Percentiles rank a stretch among this genome's conserved stretches.
phyloP scores from a whole-genome alignment of 2,329 filamentous ascomycete genomes.

The Zymoseptoria pseudotritici region DNA sequence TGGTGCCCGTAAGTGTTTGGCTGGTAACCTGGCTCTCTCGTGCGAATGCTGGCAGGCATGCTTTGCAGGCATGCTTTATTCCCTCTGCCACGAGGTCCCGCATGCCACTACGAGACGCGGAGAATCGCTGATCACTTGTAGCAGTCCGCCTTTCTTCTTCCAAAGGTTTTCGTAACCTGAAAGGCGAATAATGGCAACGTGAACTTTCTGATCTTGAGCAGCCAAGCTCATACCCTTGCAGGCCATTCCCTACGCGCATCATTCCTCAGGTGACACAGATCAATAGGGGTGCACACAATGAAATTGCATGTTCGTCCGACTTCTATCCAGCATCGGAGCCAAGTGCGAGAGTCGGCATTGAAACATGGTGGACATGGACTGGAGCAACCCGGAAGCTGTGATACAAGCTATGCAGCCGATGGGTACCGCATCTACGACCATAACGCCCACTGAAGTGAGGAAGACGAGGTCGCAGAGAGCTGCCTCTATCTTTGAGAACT shows the following conservation, averaged over 20 bases:
- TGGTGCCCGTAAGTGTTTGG: too few relatives aligned
- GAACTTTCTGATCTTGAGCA: neutral
- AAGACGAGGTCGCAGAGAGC: neutral
- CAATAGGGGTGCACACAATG: neutral
- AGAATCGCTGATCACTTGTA: too few relatives aligned
- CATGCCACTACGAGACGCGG: too few relatives aligned
- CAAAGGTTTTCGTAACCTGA: too few relatives aligned
- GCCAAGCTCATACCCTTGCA: neutral
- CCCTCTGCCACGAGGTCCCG: too few relatives aligned
- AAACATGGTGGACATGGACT: neutral
- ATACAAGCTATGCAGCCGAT: neutral
- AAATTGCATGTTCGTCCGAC: neutral
- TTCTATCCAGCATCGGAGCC: neutral
- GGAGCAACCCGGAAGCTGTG: neutral
- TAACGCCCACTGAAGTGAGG: neutral
- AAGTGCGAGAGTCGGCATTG: neutral
- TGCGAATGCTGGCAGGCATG: too few relatives aligned
- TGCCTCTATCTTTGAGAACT: conserved; percentile 4
- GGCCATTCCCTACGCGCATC: neutral
- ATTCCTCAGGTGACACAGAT: neutral
- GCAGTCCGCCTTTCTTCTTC: too few relatives aligned
- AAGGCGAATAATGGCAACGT: too few relatives aligned
- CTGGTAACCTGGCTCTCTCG: too few relatives aligned
- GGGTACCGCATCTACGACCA: neutral
- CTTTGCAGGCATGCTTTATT: too few relatives aligned